Evolutionary conservation across 2,329 filamentous ascomycete species (phyloP).

Genomic region (Fusarium sp.): DNA sequence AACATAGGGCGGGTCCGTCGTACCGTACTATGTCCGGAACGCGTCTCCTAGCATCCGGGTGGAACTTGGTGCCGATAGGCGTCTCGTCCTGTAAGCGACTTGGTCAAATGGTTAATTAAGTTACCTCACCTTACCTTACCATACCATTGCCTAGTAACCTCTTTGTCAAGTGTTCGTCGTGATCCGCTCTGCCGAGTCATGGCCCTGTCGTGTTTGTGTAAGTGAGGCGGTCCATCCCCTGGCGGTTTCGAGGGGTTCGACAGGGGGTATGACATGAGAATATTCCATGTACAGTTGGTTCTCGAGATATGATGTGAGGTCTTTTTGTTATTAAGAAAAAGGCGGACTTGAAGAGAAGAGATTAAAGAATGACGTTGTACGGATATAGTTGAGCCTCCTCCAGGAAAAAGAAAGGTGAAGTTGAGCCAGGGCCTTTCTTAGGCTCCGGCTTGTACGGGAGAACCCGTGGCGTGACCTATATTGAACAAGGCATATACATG

Average conservation of each 20-base stretch:
- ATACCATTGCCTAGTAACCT: background rate
- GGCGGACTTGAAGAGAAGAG: background rate
- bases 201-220: conserved; percentile 31
- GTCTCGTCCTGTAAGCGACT: conserved; percentile 7
- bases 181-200: conserved; percentile 39
- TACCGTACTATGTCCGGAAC: background rate
- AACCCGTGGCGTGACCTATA: conserved; percentile 7
- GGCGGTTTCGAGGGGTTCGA: conserved; percentile 2
- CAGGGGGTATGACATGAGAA: conserved; percentile 2
- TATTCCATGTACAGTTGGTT: background rate
- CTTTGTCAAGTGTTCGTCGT: conserved; percentile 18
- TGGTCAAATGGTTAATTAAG: background rate
- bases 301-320: too few species aligned
- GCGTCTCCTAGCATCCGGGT: conserved; percentile 6
- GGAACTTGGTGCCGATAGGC: conserved; percentile 19
- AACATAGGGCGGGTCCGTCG: conserved; percentile 9
- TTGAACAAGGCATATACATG: too few species aligned
- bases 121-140: too few species aligned
- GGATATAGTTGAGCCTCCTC: conserved; percentile 15
- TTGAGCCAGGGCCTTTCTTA: conserved; percentile 21
- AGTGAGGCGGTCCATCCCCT: conserved; percentile 35
- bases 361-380: background rate
- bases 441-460: conserved; percentile 15
- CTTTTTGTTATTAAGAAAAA: too few species aligned
- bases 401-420: conserved; percentile 23